Conservation (phyloP, 2,329 filamentous ascomycete species). For the Zasmidium angulare region DNA sequence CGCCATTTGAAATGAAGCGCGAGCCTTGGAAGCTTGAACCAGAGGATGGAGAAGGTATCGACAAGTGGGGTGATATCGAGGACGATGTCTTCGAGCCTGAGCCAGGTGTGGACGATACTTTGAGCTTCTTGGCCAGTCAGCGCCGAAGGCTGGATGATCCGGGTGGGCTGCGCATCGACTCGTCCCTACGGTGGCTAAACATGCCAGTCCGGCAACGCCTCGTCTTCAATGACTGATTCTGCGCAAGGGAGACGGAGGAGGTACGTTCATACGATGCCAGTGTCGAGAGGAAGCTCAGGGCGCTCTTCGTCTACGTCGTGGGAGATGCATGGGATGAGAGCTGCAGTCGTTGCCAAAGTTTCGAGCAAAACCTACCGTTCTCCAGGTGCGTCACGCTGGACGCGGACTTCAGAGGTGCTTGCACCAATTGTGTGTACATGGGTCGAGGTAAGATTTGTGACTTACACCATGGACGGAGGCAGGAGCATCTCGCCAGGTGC, state of each 20-base stretch:
- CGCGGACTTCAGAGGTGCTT: background rate
- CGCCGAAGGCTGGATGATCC: background rate
- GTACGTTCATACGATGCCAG: no score
- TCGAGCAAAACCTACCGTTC: background rate
- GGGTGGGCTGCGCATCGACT: background rate
- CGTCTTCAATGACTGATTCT: background rate
- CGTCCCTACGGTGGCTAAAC: background rate
- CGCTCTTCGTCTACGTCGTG: background rate
- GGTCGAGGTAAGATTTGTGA: background rate
- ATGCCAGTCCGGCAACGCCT: background rate
- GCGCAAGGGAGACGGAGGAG: background rate
- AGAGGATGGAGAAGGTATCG: no score
- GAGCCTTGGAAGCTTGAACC: no score
- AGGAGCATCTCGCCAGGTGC: no score
- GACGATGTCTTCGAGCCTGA: background rate
- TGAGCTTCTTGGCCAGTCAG: background rate
- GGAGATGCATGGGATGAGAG: background rate
- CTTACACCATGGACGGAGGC: background rate
- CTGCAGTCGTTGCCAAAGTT: background rate
- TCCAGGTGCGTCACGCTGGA: background rate
- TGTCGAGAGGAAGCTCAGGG: background rate
- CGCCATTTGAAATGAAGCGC: no score
- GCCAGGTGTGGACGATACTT: background rate
- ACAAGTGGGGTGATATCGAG: no score
- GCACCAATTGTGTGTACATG: constrained; percentile 1